Evolutionary conservation across 148 eudicot genomes (phyloP).

Genomic region (Camellia granthamiana): DNA sequence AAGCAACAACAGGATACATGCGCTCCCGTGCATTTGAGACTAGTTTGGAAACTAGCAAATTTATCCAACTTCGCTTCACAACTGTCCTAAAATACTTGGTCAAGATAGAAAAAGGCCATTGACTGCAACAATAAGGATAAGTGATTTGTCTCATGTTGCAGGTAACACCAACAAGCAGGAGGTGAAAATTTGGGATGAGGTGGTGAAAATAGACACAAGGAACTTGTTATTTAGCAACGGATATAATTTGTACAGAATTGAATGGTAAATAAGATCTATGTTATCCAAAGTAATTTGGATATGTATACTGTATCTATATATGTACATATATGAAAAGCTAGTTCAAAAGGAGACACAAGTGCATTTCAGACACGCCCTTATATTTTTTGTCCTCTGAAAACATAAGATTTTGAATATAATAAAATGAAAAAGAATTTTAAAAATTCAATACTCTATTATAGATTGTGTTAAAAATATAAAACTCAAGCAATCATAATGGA

Average conservation of each 20-base stretch:
- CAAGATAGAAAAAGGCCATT: background rate
- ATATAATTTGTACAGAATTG: too few species aligned
- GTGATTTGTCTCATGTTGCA: background rate
- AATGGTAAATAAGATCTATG: background rate
- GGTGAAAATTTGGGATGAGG: background rate
- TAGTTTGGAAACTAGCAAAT: too few species aligned
- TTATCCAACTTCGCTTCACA: background rate
- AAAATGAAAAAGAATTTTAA: background rate
- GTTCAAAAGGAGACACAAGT: background rate
- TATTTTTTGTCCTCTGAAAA: background rate
- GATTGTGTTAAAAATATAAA: background rate
- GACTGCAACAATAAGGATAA: background rate
- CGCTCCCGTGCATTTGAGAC: background rate
- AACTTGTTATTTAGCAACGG: background rate
- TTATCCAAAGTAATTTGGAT: background rate
- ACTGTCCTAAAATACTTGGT: background rate
- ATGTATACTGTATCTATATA: background rate
- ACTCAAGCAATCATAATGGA: background rate
- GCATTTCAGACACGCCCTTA: background rate
- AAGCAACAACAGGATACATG: background rate
- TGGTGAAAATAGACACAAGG: background rate
- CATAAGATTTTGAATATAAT: background rate
- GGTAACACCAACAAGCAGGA: background rate
- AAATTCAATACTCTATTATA: background rate
- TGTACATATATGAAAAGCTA: too few species aligned